phyloP scores from a whole-genome alignment of 352 stramenopile genomes.

The Nothophytophthora sp. region DNA sequence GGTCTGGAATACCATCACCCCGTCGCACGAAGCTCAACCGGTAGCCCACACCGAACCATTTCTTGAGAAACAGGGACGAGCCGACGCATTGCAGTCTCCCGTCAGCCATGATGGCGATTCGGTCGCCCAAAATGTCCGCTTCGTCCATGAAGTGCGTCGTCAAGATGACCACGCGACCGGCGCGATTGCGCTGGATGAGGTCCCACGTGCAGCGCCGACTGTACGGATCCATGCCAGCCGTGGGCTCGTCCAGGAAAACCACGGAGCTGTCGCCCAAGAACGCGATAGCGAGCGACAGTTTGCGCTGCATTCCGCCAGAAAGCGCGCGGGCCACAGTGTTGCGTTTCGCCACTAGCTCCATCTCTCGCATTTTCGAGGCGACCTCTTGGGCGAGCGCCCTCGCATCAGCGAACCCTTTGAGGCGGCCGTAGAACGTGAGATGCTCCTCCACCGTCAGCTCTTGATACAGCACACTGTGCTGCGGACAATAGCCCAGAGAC shows the following conservation, averaged over 20 bases:
- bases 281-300: conserved; percentile 90
- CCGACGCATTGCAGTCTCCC: conserved; percentile 63
- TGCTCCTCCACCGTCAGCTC: conserved; percentile 87
- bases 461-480: conserved; percentile 83
- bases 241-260: conserved; percentile 92
- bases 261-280: conserved; percentile 86
- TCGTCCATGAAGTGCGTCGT: conserved; percentile 97
- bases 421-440: conserved; percentile 60
- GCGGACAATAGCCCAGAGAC: conserved; percentile 83
- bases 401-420: conserved; percentile 55
- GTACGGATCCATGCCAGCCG: conserved; percentile 96
- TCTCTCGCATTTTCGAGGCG: conserved; percentile 34
- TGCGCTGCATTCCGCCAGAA: conserved; percentile 91
- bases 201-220: conserved; percentile 91
- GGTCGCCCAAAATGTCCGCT: conserved; percentile 82
- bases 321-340: conserved; percentile 48
- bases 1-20: conserved; percentile 16
- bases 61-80: conserved; percentile 82
- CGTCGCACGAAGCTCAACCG: conserved; percentile 61
- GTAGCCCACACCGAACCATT: conserved; percentile 57
- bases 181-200: conserved; percentile 53
- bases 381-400: conserved; percentile 27
- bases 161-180: conserved; percentile 74
- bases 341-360: conserved; percentile 63
- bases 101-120: conserved; percentile 84